Conservation (phyloP, 192 early-diverging fungal genomes). For the Podila minutissima region DNA sequence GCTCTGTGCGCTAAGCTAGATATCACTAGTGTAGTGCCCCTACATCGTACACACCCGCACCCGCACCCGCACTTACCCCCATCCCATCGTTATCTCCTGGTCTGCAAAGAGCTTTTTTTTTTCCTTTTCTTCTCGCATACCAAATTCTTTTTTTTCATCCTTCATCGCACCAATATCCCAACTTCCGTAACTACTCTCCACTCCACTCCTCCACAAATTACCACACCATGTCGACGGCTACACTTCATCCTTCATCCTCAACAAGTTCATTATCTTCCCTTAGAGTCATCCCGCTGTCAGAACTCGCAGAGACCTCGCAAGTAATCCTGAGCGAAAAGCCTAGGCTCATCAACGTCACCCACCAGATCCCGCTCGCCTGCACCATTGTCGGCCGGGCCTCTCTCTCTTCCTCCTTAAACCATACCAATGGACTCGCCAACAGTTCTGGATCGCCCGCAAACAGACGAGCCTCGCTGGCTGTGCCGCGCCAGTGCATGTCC, state of each 20-base stretch:
- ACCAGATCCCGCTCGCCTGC: conserved; percentile 61
- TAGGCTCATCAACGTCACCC: conserved; percentile 64
- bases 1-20: too few relatives aligned
- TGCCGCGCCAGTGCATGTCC: conserved; percentile 27
- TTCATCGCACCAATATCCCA: too few relatives aligned
- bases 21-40: too few relatives aligned
- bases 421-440: neutral
- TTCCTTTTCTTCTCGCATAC: neutral
- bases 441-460: conserved; percentile 16
- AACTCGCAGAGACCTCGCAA: conserved; percentile 44
- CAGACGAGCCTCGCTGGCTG: conserved; percentile 32
- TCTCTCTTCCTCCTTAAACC: neutral
- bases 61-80: too few relatives aligned
- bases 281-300: conserved; percentile 25
- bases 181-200: too few relatives aligned
- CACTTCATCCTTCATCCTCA: conserved; percentile 25
- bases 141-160: neutral
- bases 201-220: neutral
- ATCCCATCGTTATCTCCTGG: too few relatives aligned
- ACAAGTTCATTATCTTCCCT: conserved; percentile 15
- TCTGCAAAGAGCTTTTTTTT: too few relatives aligned
- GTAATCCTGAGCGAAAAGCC: conserved; percentile 36
- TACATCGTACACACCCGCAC: too few relatives aligned
- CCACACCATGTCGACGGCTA: conserved; percentile 10
- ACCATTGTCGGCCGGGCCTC: conserved; percentile 37